Evolutionary conservation across 2,329 filamentous ascomycete genomes (phyloP), one percentile per base, ranked within the genome.

Genomic region (Sclerotinia borealis): DNA sequence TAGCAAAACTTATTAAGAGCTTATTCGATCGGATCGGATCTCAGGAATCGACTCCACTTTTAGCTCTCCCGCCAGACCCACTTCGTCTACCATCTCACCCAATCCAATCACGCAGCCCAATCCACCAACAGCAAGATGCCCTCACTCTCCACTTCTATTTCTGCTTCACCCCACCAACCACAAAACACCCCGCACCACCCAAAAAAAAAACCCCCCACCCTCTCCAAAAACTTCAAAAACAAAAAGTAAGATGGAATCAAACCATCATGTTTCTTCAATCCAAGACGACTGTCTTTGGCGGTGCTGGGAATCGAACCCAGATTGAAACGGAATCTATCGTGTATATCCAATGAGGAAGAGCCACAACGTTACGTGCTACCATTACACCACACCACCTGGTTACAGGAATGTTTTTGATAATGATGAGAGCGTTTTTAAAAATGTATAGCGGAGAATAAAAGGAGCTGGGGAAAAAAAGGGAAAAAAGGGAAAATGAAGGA

Each of bases 281-380:
- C 66, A 69, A 54, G 50, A 61, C 63, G 10, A 7, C 2, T 49
- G 51, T 31, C 31, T 39, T 60, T 73, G 71, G 71, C 71, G 71
- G 71, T 69, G 69, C 71, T 72, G 71, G 70, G 71, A 73, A 73
- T 73, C 71, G 71, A 72, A 73, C 71, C 71, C 71, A 72, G 55
- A 59, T 73, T 73, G 70, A 72, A 71, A 73, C 70, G 69, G 71
- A 66, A 66, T 61, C 64, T 62, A 61, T 67, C 68, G 62, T 61
- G 55, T 65, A 59, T 64, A 34, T 59, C 63, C 61, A 22, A 11
- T 51, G n/a, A 50, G 50, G 64, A 64, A 66, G 60, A 41, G 63
- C 71, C 71, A 73, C 71, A 73, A 71, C 66, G 67, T 71, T 64
- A 72, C 70, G 70, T 72, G 70, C 70, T 72, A 72, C 70, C 70